Base-by-base conservation (phyloP, 139 green algal species). In the Picochlorum sp. region DNA sequence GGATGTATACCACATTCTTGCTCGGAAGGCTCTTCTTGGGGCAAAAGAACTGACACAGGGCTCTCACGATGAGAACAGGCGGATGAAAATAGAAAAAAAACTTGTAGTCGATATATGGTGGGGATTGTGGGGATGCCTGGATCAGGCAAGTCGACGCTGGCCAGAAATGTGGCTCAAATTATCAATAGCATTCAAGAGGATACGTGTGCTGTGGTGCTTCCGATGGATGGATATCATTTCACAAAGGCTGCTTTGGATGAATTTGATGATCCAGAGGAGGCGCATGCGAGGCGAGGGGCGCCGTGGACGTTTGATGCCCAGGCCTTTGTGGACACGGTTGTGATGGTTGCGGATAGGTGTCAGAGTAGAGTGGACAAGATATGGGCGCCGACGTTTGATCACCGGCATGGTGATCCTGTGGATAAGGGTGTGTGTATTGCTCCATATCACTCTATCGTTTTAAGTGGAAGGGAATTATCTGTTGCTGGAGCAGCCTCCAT, bases 391-490 rank as follows among this genome's bases (percentile, higher is more conserved):
- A 84, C 66, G 1, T 97, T 97, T 67, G 86, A 97, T 71, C 91
- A 97, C 61, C 86, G 67, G 0, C 64, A 81, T 21, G 79, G 82
- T 7, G 87, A 95, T 69, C 87, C 87, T 1, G 70, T 85, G 7
- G 64, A 81, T 13, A 69, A 75, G 20, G 75, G 71, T 54, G 83
- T 95, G 14, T 9, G 26, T 32, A 69, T 95, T 38, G 20, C 23
- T 6, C 34, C 37, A 5, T 28, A 70, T 21, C 63, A 81, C 45
- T 55, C 57, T 9, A 63, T 96, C 2, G 68, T 95, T 4, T 11
- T 94, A 9, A 9, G 61, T 86, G 4, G 90, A 95, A 66, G 91
- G 91, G 26, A 95, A 95, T 72, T 97, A 97, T 61, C 32, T 96
- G 45, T 75, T 96, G 38, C 75, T 97, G 47, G 47, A 21, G 16